Evolutionary conservation across 176 grass and related monocot genomes (phyloP), one percentile per base, ranked within the genome.

Genomic region (Chloris gayana): DNA sequence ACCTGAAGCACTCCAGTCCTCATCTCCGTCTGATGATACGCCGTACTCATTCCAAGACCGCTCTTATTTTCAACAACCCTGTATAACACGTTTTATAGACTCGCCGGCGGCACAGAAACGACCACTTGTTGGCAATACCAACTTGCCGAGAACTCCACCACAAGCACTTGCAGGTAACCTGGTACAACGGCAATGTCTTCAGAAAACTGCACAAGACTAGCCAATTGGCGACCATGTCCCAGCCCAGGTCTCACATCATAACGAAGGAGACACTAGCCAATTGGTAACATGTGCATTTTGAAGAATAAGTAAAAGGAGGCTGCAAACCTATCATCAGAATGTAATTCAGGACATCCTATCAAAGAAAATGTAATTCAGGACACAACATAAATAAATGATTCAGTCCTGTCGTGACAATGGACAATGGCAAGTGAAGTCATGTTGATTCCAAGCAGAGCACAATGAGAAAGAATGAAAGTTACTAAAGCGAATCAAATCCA

Each of bases 101-200:
- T 27, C 57, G 2, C 2, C 57, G 11, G 25, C 22, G 10, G 10
- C 39, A 60, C 24, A 27, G 10, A 60, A 14, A 60, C 10, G 25
- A 13, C 57, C 57, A 60, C 37, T 78, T 59, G 60, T 60, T 39
- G 61, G 12, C 38, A 27, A 2, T 25, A 58, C 25, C 57, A 26
- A 60, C n/a, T 60, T 54, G 80, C 24, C 70, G 50, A 27, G 69
- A n/a, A 9, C 21, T 63, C 4, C 70, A 84, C 42, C 70, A 21
- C 70, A 88, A 37, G 39, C 27, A 67, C 50, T 63, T 75, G 69
- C 47, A 56, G 56, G 29, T 76, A 75, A 51, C 76, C 70, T 88
- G 42, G 64, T 14, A 27, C 41, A 44, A 7, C 17, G 32, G 87
- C 32, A 75, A 80, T 18, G 22, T 33, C 64, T 62, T 34, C 18